These are phyloP conservation scores for Trametes maxima DNA, from an alignment of 768 basidiomycete species.

Conservation along the genomic window DNA sequence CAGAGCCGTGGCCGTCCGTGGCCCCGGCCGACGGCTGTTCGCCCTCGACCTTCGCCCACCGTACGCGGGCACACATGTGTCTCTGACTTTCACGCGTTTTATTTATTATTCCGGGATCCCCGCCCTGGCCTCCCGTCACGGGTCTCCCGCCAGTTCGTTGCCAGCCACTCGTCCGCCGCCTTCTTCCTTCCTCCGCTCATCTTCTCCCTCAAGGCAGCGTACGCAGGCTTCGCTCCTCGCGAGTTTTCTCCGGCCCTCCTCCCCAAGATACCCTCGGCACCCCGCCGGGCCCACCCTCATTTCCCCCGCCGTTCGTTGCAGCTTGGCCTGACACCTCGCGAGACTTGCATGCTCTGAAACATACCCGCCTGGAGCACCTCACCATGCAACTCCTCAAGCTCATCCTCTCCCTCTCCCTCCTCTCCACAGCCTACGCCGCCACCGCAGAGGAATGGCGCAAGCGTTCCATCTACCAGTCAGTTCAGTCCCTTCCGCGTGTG, in stretches of 20 bases:
- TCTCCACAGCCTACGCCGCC: slow-evolving; percentile 49
- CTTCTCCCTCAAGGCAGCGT: background rate
- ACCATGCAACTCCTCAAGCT: slow-evolving; percentile 31
- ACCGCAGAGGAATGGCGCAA: slow-evolving; percentile 75
- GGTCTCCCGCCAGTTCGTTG: background rate
- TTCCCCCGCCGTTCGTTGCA: slow-evolving; percentile 12
- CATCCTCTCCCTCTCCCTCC: slow-evolving; percentile 31
- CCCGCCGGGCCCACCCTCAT: slow-evolving; percentile 17
- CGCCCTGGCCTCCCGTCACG: too few relatives aligned
- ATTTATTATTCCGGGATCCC: slow-evolving; percentile 2
- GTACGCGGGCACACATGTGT: too few relatives aligned
- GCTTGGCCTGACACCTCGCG: background rate
- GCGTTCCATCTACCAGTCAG: slow-evolving; percentile 80
- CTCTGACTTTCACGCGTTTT: background rate
- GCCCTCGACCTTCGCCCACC: background rate
- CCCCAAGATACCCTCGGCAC: slow-evolving; percentile 11
- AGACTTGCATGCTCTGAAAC: slow-evolving; percentile 12
- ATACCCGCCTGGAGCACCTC: slow-evolving; percentile 17
- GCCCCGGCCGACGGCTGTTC: background rate
- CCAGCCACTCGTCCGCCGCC: background rate
- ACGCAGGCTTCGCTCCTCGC: slow-evolving; percentile 1
- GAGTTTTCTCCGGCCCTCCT: slow-evolving; percentile 7
- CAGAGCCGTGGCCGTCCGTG: too few relatives aligned
- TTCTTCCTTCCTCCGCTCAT: slow-evolving; percentile 2
- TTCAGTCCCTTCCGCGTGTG: slow-evolving; percentile 6